phyloP scores from a whole-genome alignment of 345 rosid genomes.

The Salix koriyanagi region DNA sequence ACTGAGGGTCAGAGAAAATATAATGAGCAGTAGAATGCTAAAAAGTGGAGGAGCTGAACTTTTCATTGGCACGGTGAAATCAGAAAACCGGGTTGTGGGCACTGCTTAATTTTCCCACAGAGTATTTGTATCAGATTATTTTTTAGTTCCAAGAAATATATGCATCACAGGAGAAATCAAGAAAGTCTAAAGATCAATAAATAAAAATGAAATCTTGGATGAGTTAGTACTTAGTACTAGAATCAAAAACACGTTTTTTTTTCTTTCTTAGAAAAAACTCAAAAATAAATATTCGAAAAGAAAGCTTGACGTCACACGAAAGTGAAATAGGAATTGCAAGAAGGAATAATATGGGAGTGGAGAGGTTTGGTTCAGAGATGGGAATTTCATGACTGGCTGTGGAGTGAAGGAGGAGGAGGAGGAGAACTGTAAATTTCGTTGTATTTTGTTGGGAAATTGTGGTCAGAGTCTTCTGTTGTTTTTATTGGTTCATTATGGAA shows the following conservation, averaged over 20 bases:
- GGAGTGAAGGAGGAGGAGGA: background rate
- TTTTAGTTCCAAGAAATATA: constrained; percentile 5
- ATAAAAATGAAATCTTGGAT: background rate
- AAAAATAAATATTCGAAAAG: background rate
- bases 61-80: constrained; percentile 43
- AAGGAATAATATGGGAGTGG: background rate
- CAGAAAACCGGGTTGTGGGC: constrained; percentile 12
- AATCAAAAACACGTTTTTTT: background rate
- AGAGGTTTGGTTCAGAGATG: constrained; percentile 10
- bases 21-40: constrained; percentile 49
- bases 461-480: background rate
- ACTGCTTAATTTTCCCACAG: constrained; percentile 10
- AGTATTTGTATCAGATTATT: constrained; percentile 33
- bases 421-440: background rate
- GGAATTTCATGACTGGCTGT: constrained; percentile 14
- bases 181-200: background rate
- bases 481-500: background rate
- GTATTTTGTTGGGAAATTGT: background rate
- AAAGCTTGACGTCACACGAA: constrained; percentile 8
- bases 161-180: constrained; percentile 11
- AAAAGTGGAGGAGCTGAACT: constrained; percentile 62
- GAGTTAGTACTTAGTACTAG: background rate
- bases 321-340: constrained; percentile 17
- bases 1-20: constrained; percentile 49
- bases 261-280: background rate